A percentile compares a stretch with the other conserved stretches of the same genome.
These are phyloP conservation scores for Fusarium cicatricum DNA, from an alignment of 2,329 filamentous ascomycete genomes.

Conservation along the genomic window DNA sequence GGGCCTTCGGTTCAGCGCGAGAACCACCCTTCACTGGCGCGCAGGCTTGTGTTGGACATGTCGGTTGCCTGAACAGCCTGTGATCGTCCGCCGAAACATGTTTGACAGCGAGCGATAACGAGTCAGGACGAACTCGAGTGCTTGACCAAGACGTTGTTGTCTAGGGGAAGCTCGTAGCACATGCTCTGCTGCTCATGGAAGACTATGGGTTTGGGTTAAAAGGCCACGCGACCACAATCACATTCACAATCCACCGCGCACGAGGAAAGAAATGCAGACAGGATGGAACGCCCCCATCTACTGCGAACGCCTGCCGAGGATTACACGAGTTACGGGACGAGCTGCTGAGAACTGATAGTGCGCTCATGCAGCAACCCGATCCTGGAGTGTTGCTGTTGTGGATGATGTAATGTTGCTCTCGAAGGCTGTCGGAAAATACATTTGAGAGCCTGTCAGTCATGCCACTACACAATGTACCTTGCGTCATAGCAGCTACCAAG, in stretches of 20 bases:
- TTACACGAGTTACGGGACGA: neutral
- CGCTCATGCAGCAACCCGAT: neutral
- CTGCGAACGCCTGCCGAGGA: neutral
- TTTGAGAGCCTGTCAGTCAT: slow-evolving; percentile 18
- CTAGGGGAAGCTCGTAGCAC: slow-evolving; percentile 27
- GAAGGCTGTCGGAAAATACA: slow-evolving; percentile 17
- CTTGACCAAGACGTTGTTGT: slow-evolving; percentile 22
- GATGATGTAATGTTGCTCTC: slow-evolving; percentile 35
- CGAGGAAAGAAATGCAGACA: neutral
- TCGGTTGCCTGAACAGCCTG: slow-evolving; percentile 23
- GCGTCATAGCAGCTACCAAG: slow-evolving; percentile 23
- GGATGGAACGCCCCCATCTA: neutral
- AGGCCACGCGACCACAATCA: slow-evolving; percentile 35
- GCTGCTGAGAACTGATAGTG: neutral
- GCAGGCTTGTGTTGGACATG: slow-evolving; percentile 5
- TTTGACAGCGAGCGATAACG: slow-evolving; percentile 5
- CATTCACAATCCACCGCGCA: slow-evolving; percentile 17
- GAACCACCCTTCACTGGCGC: slow-evolving; percentile 1
- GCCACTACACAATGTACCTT: slow-evolving; percentile 14
- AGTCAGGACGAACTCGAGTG: slow-evolving; percentile 5
- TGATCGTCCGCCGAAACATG: slow-evolving; percentile 17
- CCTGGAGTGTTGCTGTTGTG: slow-evolving; percentile 4
- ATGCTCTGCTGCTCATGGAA: slow-evolving; percentile 11
- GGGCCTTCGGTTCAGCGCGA: slow-evolving; percentile 12
- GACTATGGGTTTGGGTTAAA: slow-evolving; percentile 2